Percentiles rank a stretch among this genome's conserved stretches.
Evolutionary conservation across 106 monocot species (phyloP).

Genomic region (Phalaenopsis equestris): DNA sequence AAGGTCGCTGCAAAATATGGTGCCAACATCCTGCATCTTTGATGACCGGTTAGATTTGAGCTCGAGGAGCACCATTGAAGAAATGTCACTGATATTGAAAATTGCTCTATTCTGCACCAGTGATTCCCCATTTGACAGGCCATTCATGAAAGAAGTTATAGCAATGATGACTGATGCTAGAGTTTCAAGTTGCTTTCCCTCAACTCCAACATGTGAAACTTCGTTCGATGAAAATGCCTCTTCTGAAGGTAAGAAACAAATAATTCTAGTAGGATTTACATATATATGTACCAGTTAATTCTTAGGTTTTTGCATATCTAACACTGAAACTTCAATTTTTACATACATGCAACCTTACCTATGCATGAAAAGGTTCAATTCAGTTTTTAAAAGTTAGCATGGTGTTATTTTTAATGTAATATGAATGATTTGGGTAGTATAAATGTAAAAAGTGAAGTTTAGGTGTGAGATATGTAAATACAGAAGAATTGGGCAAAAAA

Average conservation of each 20-base stretch:
- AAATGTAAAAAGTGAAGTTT: no score
- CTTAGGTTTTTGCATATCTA: no score
- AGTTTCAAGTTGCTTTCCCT: constrained; percentile 19
- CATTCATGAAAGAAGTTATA: constrained; percentile 78
- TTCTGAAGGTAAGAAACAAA: constrained; percentile 22
- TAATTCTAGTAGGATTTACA: background rate
- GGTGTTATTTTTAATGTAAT: no score
- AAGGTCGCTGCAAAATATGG: constrained; percentile 30
- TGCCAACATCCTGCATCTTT: constrained; percentile 24
- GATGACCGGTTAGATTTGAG: constrained; percentile 52
- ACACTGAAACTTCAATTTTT: no score
- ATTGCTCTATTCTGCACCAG: constrained; percentile 82
- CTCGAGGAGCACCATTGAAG: constrained; percentile 34
- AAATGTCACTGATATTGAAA: constrained; percentile 65
- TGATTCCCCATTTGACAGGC: constrained; percentile 65
- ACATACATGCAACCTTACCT: no score
- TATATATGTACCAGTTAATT: no score
- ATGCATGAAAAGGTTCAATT: no score
- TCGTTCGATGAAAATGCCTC: constrained; percentile 25
- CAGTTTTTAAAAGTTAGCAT: no score
- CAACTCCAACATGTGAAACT: constrained; percentile 31
- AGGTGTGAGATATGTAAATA: no score
- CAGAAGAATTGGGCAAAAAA: no score
- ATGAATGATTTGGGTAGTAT: no score
- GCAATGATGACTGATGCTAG: constrained; percentile 67